phyloP scores from a whole-genome alignment of 2,329 filamentous ascomycete genomes.

The Colletotrichum chlorophyti region DNA sequence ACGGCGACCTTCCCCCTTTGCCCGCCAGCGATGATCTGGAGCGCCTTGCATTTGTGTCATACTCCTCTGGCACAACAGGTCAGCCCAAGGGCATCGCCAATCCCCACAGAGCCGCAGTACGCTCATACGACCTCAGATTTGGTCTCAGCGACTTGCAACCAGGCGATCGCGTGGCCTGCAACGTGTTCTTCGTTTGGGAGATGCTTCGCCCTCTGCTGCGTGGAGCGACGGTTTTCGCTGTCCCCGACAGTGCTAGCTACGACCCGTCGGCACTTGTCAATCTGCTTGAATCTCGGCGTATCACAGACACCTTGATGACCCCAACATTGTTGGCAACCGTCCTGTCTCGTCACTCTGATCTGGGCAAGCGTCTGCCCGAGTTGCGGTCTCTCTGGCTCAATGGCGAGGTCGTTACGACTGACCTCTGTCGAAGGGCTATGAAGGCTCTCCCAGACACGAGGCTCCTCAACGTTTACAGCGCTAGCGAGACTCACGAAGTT shows the following conservation, averaged over 20 bases:
- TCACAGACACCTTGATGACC: conserved; percentile 86
- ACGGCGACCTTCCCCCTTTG: conserved; percentile 47
- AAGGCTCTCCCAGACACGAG: conserved; percentile 72
- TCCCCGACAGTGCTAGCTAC: conserved; percentile 80
- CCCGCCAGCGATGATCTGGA: conserved; percentile 74
- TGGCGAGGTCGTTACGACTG: conserved; percentile 82
- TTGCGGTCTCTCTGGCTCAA: conserved; percentile 80
- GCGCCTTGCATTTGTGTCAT: conserved; percentile 79
- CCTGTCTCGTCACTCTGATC: conserved; percentile 71
- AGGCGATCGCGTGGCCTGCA: conserved; percentile 83
- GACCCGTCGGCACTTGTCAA: conserved; percentile 78
- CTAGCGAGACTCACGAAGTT: conserved; percentile 82
- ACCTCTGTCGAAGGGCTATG: conserved; percentile 73
- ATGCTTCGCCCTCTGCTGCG: conserved; percentile 78
- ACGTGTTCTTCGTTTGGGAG: conserved; percentile 89
- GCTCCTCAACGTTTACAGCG: conserved; percentile 81
- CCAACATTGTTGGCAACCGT: conserved; percentile 80
- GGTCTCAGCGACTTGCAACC: conserved; percentile 71
- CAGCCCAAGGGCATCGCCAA: conserved; percentile 85
- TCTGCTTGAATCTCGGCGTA: conserved; percentile 67
- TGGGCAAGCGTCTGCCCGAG: conserved; percentile 68
- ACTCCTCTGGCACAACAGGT: conserved; percentile 80
- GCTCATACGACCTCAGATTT: conserved; percentile 78
- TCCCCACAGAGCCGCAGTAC: conserved; percentile 75
- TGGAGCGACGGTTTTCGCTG: conserved; percentile 77